phyloP scores from a whole-genome alignment of 805 yeast genomes.

The Yamadazyma paraphyllophila region DNA sequence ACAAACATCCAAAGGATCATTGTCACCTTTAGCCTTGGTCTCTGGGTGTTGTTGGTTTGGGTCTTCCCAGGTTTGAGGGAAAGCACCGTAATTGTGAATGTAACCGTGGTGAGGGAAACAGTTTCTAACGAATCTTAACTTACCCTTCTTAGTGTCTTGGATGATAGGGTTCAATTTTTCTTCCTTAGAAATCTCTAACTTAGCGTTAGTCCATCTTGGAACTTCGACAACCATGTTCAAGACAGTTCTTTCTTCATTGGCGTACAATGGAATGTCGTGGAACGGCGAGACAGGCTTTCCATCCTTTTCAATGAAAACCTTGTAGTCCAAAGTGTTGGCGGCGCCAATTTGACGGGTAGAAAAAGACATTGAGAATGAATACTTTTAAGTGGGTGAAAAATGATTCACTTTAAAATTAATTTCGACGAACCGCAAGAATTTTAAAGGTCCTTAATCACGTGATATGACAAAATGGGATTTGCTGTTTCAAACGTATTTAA shows the following conservation, averaged over 20 bases:
- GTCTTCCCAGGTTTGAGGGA: slow-evolving; percentile 93
- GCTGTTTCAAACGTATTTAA: not conserved
- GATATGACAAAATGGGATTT: slow-evolving; percentile 5
- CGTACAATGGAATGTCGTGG: slow-evolving; percentile 77
- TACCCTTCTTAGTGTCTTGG: slow-evolving; percentile 97
- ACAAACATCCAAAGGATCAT: slow-evolving; percentile 83
- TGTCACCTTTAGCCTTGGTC: slow-evolving; percentile 74
- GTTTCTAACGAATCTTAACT: slow-evolving; percentile 92
- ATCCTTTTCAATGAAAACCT: slow-evolving; percentile 85
- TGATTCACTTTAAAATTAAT: not conserved
- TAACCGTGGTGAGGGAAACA: slow-evolving; percentile 99
- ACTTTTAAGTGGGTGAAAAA: not conserved
- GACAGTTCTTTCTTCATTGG: slow-evolving; percentile 87
- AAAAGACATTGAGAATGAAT: slow-evolving; percentile 56
- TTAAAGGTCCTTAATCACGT: slow-evolving; percentile 2
- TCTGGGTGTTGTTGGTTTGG: slow-evolving; percentile 59
- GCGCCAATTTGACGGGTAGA: slow-evolving; percentile 93
- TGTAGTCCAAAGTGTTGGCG: slow-evolving; percentile 91
- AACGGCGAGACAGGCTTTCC: slow-evolving; percentile 94
- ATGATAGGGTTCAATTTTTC: slow-evolving; percentile 84
- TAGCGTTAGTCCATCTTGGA: slow-evolving; percentile 98
- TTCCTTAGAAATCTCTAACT: slow-evolving; percentile 90
- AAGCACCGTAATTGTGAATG: slow-evolving; percentile 97
- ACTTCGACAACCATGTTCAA: slow-evolving; percentile 85
- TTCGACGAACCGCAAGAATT: not conserved